Evolutionary conservation across 208 protist species (phyloP).

Genomic region (Crithidia bombi): DNA sequence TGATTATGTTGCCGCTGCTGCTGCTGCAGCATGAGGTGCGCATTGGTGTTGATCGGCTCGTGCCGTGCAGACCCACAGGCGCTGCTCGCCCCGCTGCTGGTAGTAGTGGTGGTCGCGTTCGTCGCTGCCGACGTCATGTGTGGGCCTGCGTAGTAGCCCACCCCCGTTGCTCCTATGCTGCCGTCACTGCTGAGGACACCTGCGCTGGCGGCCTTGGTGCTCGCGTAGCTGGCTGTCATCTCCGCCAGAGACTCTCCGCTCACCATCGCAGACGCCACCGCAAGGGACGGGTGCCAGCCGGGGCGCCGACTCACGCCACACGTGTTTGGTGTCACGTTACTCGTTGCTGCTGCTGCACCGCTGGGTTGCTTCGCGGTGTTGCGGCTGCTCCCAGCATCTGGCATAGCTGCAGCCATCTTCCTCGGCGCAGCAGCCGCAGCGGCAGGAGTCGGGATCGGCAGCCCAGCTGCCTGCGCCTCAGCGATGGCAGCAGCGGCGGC

Average conservation of each 20-base stretch:
- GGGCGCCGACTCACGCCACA: conserved; percentile 29
- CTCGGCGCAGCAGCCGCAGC: not conserved
- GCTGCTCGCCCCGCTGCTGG: conserved; percentile 8
- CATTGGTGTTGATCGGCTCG: not conserved
- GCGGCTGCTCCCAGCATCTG: not conserved
- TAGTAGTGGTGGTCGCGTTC: not conserved
- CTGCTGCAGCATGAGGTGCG: not conserved
- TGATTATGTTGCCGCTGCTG: conserved; percentile 21
- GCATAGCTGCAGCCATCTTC: not conserved
- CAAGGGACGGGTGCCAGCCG: conserved; percentile 29
- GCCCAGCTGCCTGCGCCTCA: not conserved
- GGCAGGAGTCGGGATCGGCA: not conserved
- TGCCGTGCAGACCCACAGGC: not conserved
- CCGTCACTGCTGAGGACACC: not conserved
- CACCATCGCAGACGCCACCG: not conserved
- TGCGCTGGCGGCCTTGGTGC: not conserved
- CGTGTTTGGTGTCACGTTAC: conserved; percentile 14
- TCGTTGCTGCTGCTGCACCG: not conserved
- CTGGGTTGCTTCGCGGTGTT: not conserved
- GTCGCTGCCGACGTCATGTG: not conserved
- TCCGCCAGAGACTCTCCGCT: conserved; percentile 1
- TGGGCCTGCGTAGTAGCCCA: conserved; percentile 8
- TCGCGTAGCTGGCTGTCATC: not conserved
- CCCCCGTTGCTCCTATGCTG: not conserved
- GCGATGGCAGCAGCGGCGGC: conserved; percentile 4